A percentile compares a stretch with the other conserved stretches of the same genome.
These are phyloP conservation scores for Candida patagonica DNA, from an alignment of 805 yeast species.

Conservation along the genomic window DNA sequence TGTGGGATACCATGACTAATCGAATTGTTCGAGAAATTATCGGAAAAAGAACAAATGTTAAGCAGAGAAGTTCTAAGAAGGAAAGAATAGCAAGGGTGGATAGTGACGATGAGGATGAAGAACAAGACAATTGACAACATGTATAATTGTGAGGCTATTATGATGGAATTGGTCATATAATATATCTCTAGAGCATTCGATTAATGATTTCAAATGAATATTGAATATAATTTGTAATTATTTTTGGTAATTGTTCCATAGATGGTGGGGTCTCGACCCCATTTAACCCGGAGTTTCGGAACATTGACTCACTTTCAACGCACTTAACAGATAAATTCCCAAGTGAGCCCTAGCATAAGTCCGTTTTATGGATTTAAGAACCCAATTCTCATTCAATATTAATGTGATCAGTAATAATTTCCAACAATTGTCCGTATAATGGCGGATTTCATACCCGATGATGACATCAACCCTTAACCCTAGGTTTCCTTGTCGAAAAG, in stretches of 20 bases:
- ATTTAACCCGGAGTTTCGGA: neutral
- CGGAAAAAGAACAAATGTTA: slow-evolving; percentile 28
- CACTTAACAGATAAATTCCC: too few relatives aligned
- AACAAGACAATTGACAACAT: slow-evolving; percentile 12
- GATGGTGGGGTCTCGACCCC: neutral
- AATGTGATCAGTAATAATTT: too few relatives aligned
- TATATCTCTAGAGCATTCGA: neutral
- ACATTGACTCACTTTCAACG: neutral
- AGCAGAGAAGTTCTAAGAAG: slow-evolving; percentile 1
- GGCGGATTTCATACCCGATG: too few relatives aligned
- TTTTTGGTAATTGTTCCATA: neutral
- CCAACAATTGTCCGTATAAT: too few relatives aligned
- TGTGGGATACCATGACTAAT: slow-evolving; percentile 90
- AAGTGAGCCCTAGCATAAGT: too few relatives aligned
- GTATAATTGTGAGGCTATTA: too few relatives aligned
- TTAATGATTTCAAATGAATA: neutral
- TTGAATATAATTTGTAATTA: neutral
- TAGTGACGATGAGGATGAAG: slow-evolving; percentile 9
- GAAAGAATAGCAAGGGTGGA: slow-evolving; percentile 7
- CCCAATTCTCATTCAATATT: too few relatives aligned
- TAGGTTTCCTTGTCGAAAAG: too few relatives aligned
- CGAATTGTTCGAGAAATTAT: slow-evolving; percentile 65
- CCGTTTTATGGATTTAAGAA: too few relatives aligned
- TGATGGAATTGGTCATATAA: neutral
- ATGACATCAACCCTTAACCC: too few relatives aligned